Evolutionary conservation across 345 rosid species (phyloP).

Genomic region (Aquilaria malaccensis): DNA sequence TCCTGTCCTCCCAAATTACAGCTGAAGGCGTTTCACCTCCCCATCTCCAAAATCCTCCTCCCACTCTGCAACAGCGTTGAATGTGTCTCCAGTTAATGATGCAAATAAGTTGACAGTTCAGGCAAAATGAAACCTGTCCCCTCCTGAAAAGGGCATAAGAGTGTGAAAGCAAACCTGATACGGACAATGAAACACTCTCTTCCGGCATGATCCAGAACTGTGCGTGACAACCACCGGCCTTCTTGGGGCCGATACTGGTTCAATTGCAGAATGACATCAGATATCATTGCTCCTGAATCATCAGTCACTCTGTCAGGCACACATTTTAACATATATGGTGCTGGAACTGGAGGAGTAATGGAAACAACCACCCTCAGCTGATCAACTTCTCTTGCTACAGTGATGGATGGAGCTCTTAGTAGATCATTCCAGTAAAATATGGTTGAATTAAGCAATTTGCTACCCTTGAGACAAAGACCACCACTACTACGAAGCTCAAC

Average conservation of each 20-base stretch:
- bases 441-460: constrained; percentile 27
- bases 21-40: constrained; percentile 69
- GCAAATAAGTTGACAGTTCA: too few species aligned
- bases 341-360: constrained; percentile 84
- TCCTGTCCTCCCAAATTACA: constrained; percentile 66
- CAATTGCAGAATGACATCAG: constrained; percentile 64
- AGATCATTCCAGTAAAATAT: constrained; percentile 74
- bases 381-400: constrained; percentile 40
- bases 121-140: not conserved
- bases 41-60: constrained; percentile 79
- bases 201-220: constrained; percentile 87
- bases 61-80: constrained; percentile 38
- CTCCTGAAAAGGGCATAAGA: not conserved
- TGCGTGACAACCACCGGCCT: constrained; percentile 93
- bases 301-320: constrained; percentile 90
- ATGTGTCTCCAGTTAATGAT: too few species aligned
- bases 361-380: constrained; percentile 48
- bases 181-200: constrained; percentile 80
- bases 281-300: constrained; percentile 91
- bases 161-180: constrained; percentile 36
- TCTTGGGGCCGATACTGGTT: constrained; percentile 70
- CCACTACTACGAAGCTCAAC: constrained; percentile 43
- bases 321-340: constrained; percentile 72
- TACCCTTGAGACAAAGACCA: constrained; percentile 34
- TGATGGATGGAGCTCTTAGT: constrained; percentile 55